Evolutionary conservation across 2,329 filamentous ascomycete genomes (phyloP).

Genomic region (Fulvia fulva): DNA sequence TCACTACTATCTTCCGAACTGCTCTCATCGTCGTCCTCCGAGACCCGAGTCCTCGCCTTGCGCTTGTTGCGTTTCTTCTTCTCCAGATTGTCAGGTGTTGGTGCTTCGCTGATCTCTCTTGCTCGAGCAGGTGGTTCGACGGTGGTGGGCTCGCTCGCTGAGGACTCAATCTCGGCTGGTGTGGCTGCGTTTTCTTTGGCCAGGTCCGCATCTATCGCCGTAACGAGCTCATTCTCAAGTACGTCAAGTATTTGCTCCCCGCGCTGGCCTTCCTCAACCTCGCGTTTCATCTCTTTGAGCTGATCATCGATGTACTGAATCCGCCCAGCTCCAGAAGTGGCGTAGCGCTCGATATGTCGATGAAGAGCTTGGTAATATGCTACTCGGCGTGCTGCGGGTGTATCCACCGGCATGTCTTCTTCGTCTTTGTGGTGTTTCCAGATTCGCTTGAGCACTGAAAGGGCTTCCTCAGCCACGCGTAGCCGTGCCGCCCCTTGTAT

Average conservation of each 20-base stretch:
- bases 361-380: slow-evolving; percentile 37
- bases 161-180: not conserved
- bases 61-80: slow-evolving; percentile 20
- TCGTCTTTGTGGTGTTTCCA: slow-evolving; percentile 42
- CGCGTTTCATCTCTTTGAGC: slow-evolving; percentile 31
- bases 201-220: not conserved
- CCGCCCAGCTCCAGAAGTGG: slow-evolving; percentile 24
- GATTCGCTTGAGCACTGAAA: slow-evolving; percentile 57
- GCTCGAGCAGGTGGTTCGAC: not conserved
- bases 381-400: slow-evolving; percentile 32
- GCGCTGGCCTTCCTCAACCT: slow-evolving; percentile 27
- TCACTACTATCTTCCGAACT: slow-evolving; percentile 8
- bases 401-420: slow-evolving; percentile 41
- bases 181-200: not conserved
- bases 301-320: slow-evolving; percentile 35
- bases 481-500: slow-evolving; percentile 68
- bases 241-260: slow-evolving; percentile 20
- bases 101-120: not conserved
- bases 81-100: not conserved
- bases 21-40: slow-evolving; percentile 15
- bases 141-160: not conserved
- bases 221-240: not conserved
- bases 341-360: slow-evolving; percentile 27
- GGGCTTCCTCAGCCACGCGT: slow-evolving; percentile 63
- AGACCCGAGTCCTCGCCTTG: slow-evolving; percentile 31